phyloP scores from a whole-genome alignment of 2,329 filamentous ascomycete genomes.

The Pseudopyrenochaeta lycopersici region DNA sequence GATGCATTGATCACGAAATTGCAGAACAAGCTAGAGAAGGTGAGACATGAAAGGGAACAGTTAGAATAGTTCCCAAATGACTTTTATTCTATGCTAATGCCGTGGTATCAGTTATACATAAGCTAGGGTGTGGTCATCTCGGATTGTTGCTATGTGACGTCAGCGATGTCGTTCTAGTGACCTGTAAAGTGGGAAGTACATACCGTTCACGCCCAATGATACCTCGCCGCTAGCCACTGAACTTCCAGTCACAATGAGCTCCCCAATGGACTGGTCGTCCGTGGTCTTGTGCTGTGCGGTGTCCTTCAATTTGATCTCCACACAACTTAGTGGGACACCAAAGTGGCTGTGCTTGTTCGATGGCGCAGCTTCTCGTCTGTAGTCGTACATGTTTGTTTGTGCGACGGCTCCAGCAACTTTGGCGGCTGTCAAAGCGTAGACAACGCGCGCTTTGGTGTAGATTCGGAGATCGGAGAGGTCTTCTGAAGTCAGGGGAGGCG shows the following conservation, averaged over 20 bases:
- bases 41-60: no score
- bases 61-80: no score
- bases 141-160: constrained; percentile 65
- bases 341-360: constrained; percentile 70
- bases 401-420: constrained; percentile 88
- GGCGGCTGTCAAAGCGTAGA: constrained; percentile 84
- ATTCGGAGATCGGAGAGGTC: constrained; percentile 83
- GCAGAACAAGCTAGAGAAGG: no score
- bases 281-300: constrained; percentile 68
- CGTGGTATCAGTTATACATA: constrained; percentile 43
- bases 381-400: constrained; percentile 89
- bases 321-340: constrained; percentile 79
- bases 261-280: constrained; percentile 59
- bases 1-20: no score
- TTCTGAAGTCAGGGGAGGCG: constrained; percentile 71
- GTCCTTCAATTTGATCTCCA: constrained; percentile 80
- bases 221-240: constrained; percentile 75
- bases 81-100: no score
- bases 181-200: constrained; percentile 3
- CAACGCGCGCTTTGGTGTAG: constrained; percentile 79
- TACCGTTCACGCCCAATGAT: constrained; percentile 65
- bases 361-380: constrained; percentile 64
- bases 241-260: constrained; percentile 78
- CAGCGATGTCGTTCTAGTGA: constrained; percentile 5
- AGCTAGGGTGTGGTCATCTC: constrained; percentile 77